Evolutionary conservation across 192 early-diverging fungal genomes (phyloP), one percentile per base, ranked within the genome.

Genomic region (Podochytrium sp.): DNA sequence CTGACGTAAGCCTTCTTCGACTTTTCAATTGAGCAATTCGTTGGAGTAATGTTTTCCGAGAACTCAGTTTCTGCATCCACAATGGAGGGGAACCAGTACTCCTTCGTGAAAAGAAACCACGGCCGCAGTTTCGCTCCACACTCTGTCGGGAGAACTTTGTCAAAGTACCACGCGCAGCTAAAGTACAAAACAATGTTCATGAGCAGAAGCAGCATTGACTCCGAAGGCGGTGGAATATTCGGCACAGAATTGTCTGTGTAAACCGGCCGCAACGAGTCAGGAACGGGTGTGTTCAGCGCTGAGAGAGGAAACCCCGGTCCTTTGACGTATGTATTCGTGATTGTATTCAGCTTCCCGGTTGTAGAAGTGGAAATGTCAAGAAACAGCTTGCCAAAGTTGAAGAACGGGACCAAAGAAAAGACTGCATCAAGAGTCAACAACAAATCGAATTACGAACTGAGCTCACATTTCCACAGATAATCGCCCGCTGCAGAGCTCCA

Each of bases 91-190:
- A 83, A 61, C 81, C 89, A 60, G 77, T 84, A 29, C 77, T 71
- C 4, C 83, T 85, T 34, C 74, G 73, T 32, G 87, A 65, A 61
- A 81, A 51, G 64, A 79, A 76, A 40, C 71, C 71, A 70, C 0
- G 77, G 84, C 10, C 78, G 61, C 0, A 73, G 74, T 49, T 72
- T 50, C 47, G 71, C 75, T 20, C 90, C 90, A 62, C 79, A 90
- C 64, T 91, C 90, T 69, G 87, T 83, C 0, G 90, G 89, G 29
- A 91, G 85, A n/a, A 91, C 80, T 41, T 89, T 83, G 64, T 91
- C 87, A 42, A 90, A 81, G 64, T 91, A 91, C 81, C 84, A 84
- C 2, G 51, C 47, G 1, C 35, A 18, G 40, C 7, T 20, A 1
- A 55, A 55, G 40, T 55, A 69, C 5, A 69, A 27, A 0, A 39